Evolutionary conservation across 371 early-diverging fungal genomes (phyloP).

Genomic region (Lichtheimia corymbifera): DNA sequence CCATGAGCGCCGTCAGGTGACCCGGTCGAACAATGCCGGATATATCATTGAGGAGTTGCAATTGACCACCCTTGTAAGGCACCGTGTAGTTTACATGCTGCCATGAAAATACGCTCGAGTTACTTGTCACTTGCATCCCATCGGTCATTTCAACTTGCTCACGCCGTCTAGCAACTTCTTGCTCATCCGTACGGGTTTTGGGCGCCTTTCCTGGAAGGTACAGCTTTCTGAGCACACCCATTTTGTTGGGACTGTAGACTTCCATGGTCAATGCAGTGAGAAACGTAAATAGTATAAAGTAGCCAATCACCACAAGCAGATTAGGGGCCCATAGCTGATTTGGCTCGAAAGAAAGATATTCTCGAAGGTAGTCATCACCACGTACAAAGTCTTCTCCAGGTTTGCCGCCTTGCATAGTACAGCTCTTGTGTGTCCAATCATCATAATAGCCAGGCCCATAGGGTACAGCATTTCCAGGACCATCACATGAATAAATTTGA

Average conservation of each 20-base stretch:
- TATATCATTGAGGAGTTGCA: constrained; percentile 53
- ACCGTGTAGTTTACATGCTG: constrained; percentile 56
- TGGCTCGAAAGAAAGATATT: constrained; percentile 17
- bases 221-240: constrained; percentile 44
- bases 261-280: constrained; percentile 43
- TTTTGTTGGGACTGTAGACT: constrained; percentile 31
- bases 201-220: constrained; percentile 35
- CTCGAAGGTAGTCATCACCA: constrained; percentile 53
- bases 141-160: constrained; percentile 24
- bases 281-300: constrained; percentile 41
- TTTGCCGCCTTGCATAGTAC: constrained; percentile 50
- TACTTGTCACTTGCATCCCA: constrained; percentile 31
- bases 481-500: constrained; percentile 35
- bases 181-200: constrained; percentile 16
- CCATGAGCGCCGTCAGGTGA: constrained; percentile 79
- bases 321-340: constrained; percentile 50
- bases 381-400: constrained; percentile 47
- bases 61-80: constrained; percentile 53
- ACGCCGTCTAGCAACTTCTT: constrained; percentile 25
- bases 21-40: constrained; percentile 62
- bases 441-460: constrained; percentile 41
- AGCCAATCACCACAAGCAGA: constrained; percentile 48
- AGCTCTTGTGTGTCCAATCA: constrained; percentile 50
- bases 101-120: constrained; percentile 59
- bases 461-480: constrained; percentile 39